Evolutionary conservation across 148 eudicot genomes (phyloP).

Genomic region (Agrostemma githago): DNA sequence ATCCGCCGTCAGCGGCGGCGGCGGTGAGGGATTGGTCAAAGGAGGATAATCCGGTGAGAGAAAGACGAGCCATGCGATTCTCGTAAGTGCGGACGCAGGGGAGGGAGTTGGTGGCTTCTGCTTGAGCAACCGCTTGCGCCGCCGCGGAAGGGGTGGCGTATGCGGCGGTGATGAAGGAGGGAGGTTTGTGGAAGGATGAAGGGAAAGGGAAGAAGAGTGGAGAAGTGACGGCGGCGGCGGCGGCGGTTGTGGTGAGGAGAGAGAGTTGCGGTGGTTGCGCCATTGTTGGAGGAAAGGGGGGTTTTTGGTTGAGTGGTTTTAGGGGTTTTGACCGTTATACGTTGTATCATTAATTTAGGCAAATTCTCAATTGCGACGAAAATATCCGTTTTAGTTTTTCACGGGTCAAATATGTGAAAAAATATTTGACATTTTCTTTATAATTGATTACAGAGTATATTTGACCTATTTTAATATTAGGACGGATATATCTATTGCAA

Average conservation of each 20-base stretch:
- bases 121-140: conserved; percentile 44
- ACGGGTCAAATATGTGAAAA: too few relatives aligned
- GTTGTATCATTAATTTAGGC: too few relatives aligned
- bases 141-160: conserved; percentile 23
- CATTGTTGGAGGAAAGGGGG: neutral
- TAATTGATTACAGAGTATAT: too few relatives aligned
- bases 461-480: too few relatives aligned
- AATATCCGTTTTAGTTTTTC: too few relatives aligned
- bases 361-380: too few relatives aligned
- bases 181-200: neutral
- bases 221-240: neutral
- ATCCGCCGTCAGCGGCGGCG: conserved; percentile 89
- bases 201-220: neutral
- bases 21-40: conserved; percentile 75
- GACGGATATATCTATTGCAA: too few relatives aligned
- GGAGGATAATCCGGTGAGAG: conserved; percentile 56
- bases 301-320: neutral
- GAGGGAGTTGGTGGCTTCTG: conserved; percentile 31
- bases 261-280: neutral
- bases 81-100: conserved; percentile 79
- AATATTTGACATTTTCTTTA: too few relatives aligned
- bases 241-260: neutral
- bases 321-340: neutral
- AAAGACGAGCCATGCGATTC: conserved; percentile 61
- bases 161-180: neutral